Percentiles rank a stretch among this genome's conserved stretches.
Evolutionary conservation across 257 asterid species (phyloP).

Genomic region (Solanum sparsipilum): DNA sequence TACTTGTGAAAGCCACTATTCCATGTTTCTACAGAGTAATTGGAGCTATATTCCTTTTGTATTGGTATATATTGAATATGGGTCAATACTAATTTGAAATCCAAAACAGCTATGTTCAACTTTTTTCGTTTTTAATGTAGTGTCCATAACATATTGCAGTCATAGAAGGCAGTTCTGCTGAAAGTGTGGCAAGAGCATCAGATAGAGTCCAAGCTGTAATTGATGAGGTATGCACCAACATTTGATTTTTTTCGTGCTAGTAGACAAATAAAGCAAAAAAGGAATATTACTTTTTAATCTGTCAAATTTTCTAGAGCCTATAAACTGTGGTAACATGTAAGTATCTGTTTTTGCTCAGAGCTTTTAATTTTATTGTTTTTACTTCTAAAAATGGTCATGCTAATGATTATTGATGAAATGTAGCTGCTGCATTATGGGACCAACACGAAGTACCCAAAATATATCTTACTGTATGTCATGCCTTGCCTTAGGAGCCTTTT

Average conservation of each 20-base stretch:
- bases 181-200: constrained; percentile 62
- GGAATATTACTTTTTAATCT: neutral
- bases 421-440: neutral
- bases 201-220: constrained; percentile 43
- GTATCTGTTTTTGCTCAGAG: neutral
- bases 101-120: neutral
- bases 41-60: neutral
- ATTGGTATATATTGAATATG: neutral
- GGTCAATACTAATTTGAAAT: neutral
- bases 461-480: neutral
- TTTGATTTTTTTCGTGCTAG: neutral
- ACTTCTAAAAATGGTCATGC: neutral
- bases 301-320: neutral
- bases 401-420: neutral
- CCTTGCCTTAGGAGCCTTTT: neutral
- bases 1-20: neutral
- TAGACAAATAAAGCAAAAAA: neutral
- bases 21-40: neutral
- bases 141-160: constrained; percentile 34
- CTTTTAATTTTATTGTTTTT: neutral
- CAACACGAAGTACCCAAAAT: neutral
- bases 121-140: neutral
- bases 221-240: constrained; percentile 45
- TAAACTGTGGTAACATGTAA: neutral
- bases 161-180: constrained; percentile 70